These are phyloP conservation scores for Silybum marianum DNA, from an alignment of 129 eudicot genomes.

Conservation along the genomic window DNA sequence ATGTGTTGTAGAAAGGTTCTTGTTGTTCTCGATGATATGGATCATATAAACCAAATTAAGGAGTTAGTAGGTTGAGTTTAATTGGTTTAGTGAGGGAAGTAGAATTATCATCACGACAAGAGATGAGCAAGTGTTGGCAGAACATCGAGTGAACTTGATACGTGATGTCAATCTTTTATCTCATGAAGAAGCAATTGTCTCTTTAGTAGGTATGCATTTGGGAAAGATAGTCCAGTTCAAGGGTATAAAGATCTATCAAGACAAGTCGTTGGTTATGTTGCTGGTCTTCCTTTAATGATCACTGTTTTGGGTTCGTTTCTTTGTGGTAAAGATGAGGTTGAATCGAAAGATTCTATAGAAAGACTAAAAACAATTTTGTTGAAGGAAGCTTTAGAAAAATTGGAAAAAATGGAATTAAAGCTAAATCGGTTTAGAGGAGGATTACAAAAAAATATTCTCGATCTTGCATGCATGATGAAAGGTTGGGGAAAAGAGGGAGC, in stretches of 20 bases:
- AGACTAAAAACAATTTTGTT: too few species aligned
- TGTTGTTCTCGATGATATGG: not conserved
- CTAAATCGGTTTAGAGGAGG: not conserved
- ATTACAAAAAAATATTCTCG: not conserved
- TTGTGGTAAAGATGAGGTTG: too few species aligned
- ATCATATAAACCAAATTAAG: not conserved
- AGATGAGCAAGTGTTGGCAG: not conserved
- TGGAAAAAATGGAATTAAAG: too few species aligned
- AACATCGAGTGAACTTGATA: not conserved
- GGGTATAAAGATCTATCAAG: not conserved
- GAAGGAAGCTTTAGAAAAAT: too few species aligned
- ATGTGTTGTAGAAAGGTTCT: not conserved
- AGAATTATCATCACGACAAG: conserved; percentile 2
- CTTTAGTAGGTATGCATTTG: not conserved
- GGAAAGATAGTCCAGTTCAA: not conserved
- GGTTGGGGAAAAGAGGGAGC: not conserved
- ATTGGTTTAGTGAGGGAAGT: not conserved
- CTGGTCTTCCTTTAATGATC: not conserved
- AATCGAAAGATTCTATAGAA: too few species aligned
- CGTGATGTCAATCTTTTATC: not conserved
- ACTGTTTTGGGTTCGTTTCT: too few species aligned
- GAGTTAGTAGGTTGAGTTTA: not conserved
- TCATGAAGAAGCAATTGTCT: not conserved
- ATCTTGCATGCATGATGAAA: not conserved
- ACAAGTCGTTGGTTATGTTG: not conserved